phyloP scores from a whole-genome alignment of 768 basidiomycete species.

The Hypholoma sublateritium region DNA sequence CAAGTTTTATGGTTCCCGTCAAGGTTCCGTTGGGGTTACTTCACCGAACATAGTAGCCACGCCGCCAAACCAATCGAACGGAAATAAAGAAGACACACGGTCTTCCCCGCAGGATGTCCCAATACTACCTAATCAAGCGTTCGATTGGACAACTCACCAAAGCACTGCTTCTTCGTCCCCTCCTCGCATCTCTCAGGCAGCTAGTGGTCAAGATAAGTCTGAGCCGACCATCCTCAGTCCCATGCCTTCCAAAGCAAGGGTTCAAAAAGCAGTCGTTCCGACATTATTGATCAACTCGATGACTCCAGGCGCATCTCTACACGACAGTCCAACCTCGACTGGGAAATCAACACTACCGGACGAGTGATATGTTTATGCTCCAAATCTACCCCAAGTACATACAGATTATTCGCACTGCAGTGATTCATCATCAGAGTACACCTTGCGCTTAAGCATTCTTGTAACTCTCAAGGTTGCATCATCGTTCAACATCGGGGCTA shows the following conservation, averaged over 20 bases:
- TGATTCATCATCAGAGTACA: background rate
- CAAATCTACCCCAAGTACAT: background rate
- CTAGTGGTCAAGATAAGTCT: slow-evolving; percentile 10
- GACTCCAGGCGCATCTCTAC: slow-evolving; percentile 30
- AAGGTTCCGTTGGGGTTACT: slow-evolving; percentile 17
- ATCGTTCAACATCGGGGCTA: no score
- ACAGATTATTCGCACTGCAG: no score
- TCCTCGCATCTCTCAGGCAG: slow-evolving; percentile 3
- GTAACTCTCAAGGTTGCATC: background rate
- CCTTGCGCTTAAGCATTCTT: background rate
- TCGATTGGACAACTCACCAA: slow-evolving; percentile 10
- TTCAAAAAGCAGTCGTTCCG: slow-evolving; percentile 23
- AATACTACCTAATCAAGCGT: slow-evolving; percentile 1
- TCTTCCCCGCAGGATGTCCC: slow-evolving; percentile 3
- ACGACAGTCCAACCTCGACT: slow-evolving; percentile 37
- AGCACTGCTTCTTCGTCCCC: slow-evolving; percentile 6
- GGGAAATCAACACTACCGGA: slow-evolving; percentile 23
- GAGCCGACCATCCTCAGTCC: slow-evolving; percentile 8
- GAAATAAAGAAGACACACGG: background rate
- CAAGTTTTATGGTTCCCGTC: slow-evolving; percentile 35
- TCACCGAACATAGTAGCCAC: slow-evolving; percentile 8
- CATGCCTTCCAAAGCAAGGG: slow-evolving; percentile 3
- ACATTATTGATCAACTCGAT: slow-evolving; percentile 31
- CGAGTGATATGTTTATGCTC: slow-evolving; percentile 12
- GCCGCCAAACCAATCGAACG: slow-evolving; percentile 6